These are phyloP conservation scores for Hygrocybe punicea DNA, from an alignment of 768 basidiomycete species.

Conservation along the genomic window DNA sequence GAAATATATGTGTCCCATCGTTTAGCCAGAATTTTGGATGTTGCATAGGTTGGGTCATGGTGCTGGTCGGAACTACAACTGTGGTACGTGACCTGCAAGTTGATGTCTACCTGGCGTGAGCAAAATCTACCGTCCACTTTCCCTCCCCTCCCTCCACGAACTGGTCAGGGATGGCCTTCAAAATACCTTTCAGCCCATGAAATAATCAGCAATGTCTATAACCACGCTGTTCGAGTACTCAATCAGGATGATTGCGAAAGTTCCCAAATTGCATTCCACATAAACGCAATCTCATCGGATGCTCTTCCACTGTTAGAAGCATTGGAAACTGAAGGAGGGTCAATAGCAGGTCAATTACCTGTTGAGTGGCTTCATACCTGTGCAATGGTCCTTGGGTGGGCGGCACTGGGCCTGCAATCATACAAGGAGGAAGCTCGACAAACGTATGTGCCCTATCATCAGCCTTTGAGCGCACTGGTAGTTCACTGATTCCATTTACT, in stretches of 20 bases:
- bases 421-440: neutral
- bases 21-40: neutral
- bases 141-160: neutral
- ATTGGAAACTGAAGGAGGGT: neutral
- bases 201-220: neutral
- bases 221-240: neutral
- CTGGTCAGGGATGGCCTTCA: neutral
- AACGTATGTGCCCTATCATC: neutral
- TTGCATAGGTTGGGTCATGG: neutral
- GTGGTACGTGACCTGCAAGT: neutral
- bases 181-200: neutral
- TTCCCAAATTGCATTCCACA: neutral
- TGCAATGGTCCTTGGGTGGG: neutral
- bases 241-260: neutral
- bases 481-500: neutral
- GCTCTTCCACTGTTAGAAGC: neutral
- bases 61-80: neutral
- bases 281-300: neutral
- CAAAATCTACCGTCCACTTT: neutral
- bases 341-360: neutral
- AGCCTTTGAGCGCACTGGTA: neutral
- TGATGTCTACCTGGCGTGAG: neutral
- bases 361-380: neutral
- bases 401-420: neutral
- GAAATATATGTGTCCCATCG: conserved; percentile 1